Base-by-base conservation (phyloP, 2,329 filamentous ascomycete species). In the Penicillium rolfsii region DNA sequence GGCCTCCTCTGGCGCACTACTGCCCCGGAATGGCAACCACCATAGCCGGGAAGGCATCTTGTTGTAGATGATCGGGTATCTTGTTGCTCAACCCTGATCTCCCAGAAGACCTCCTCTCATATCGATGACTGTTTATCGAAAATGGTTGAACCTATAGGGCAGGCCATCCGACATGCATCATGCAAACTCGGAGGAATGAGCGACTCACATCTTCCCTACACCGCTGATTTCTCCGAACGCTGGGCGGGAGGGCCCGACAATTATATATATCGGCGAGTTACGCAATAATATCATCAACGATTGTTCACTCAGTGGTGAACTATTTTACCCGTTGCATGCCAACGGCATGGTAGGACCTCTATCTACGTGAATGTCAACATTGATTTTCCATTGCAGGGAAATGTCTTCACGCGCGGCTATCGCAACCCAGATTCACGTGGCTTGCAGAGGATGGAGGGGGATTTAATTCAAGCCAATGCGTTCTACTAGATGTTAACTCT, bases 161-260 rank as follows among this genome's bases (percentile, higher is more conserved):
- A 33, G 24, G 24, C 48, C 12, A 24, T 14, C 12, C 50, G 33
- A n/a, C 26, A 19, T 53, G 50, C 22, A 40, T 53, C 22, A 40
- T 53, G 50, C 36, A 38, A 26, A 26, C 12, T 57, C 54, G 54
- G 54, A 57, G 30, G 41, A 50, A 38, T 49, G 24, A 40, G 43
- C 54, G 30, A 49, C 49, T 57, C 53, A 55, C 43, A 46, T 46
- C 43, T 28, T 46, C 5, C 28, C 16, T 6, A n/a, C 43, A 46
- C 43, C 43, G 43, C 43, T 26, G 16, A 46, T 24, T 16, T 28
- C n/a, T 26, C 43, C 43, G 28, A 50, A 50, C 26, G n/a, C 45
- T 30, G 2, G 30, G 28, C 46, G 46, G 48, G 30, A 48, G 28
- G 11, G 12, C n/a, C 48, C 48, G 48, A 50, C 30, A 50, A 35